A percentile compares a stretch with the other conserved stretches of the same genome.
phyloP scores from a whole-genome alignment of 805 yeast species.

The Wickerhamomyces ciferrii region DNA sequence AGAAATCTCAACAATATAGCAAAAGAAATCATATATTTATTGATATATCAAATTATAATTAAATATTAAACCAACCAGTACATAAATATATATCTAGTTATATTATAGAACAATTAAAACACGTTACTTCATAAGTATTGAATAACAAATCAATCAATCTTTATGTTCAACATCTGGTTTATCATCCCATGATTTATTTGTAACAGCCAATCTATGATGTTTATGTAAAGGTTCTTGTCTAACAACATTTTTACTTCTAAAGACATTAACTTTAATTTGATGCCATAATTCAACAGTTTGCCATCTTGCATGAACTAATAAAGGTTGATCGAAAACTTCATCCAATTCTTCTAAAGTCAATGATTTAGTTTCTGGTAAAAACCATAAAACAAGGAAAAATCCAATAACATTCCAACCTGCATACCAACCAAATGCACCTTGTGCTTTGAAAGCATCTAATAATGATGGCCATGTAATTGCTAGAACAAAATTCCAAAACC shows the following conservation, averaged over 20 bases:
- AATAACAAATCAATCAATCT: slow-evolving; percentile 24
- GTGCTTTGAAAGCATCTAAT: slow-evolving; percentile 58
- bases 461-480: slow-evolving; percentile 80
- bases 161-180: slow-evolving; percentile 48
- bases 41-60: no score
- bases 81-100: no score
- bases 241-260: slow-evolving; percentile 38
- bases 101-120: no score
- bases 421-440: slow-evolving; percentile 86
- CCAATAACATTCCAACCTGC: slow-evolving; percentile 81
- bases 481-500: slow-evolving; percentile 67
- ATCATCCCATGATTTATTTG: slow-evolving; percentile 58
- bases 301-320: slow-evolving; percentile 46
- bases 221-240: slow-evolving; percentile 53
- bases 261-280: slow-evolving; percentile 39
- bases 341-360: slow-evolving; percentile 68
- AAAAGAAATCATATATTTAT: no score
- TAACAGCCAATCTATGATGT: slow-evolving; percentile 55
- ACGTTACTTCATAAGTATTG: no score
- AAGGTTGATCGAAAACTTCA: slow-evolving; percentile 61
- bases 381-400: slow-evolving; percentile 63
- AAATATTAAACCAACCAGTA: no score
- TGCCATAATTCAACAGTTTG: slow-evolving; percentile 36
- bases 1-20: no score
- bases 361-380: slow-evolving; percentile 64